A percentile compares a stretch with the other conserved stretches of the same genome.
These are phyloP conservation scores for Hanseniaspora meyeri DNA, from an alignment of 805 yeast species.

Conservation along the genomic window DNA sequence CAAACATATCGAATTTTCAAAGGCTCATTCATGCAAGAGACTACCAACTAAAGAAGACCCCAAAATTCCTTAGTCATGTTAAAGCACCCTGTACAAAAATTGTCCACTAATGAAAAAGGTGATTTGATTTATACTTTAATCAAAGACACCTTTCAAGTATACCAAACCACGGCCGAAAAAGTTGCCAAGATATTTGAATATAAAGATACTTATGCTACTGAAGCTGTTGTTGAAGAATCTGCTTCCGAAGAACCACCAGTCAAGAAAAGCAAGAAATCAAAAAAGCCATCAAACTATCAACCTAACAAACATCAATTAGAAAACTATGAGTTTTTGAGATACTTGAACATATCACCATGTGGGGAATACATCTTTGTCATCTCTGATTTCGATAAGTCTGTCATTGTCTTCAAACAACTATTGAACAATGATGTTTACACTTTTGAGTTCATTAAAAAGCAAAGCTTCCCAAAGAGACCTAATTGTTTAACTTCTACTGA, in stretches of 20 bases:
- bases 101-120: constrained; percentile 36
- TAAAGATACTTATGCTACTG: constrained; percentile 35
- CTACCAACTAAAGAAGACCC: neutral
- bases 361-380: constrained; percentile 50
- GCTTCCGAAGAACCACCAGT: constrained; percentile 19
- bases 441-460: constrained; percentile 51
- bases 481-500: constrained; percentile 55
- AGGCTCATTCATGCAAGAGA: neutral
- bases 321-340: constrained; percentile 54
- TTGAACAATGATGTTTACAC: constrained; percentile 24
- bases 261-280: constrained; percentile 28
- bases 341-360: constrained; percentile 41
- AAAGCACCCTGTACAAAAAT: constrained; percentile 63
- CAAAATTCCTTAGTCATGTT: constrained; percentile 22
- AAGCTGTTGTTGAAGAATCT: constrained; percentile 20
- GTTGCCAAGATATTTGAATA: constrained; percentile 28
- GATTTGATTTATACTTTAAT: constrained; percentile 42
- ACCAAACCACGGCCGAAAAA: constrained; percentile 24
- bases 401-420: constrained; percentile 41
- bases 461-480: constrained; percentile 85
- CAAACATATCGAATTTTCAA: too few species aligned
- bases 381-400: constrained; percentile 76
- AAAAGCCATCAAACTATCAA: constrained; percentile 41
- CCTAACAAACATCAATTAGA: constrained; percentile 64
- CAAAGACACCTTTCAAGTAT: constrained; percentile 48